Evolutionary conservation across 1,284 basidiomycete species (phyloP).

Genomic region (Heliocybe sulcata): DNA sequence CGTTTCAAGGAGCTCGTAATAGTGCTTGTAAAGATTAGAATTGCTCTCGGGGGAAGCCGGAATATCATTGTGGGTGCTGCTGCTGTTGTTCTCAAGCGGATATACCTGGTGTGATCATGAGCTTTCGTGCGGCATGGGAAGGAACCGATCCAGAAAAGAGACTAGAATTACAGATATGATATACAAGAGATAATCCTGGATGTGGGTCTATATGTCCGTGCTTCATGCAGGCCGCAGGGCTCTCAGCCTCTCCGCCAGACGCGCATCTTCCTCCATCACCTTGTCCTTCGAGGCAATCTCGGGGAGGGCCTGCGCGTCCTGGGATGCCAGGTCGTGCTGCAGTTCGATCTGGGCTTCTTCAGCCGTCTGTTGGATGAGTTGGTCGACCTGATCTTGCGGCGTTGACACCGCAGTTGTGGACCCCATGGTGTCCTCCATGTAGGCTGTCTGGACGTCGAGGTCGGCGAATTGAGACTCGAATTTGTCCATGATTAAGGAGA

Average conservation of each 20-base stretch:
- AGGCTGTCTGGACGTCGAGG: conserved; percentile 95
- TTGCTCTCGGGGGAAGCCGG: not conserved
- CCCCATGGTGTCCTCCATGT: conserved; percentile 97
- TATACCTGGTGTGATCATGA: too few species aligned
- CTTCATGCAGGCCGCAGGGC: conserved; percentile 66
- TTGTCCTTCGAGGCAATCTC: conserved; percentile 52
- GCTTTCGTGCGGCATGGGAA: too few species aligned
- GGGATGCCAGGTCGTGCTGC: conserved; percentile 80
- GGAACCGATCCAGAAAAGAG: not conserved
- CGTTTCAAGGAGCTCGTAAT: not conserved
- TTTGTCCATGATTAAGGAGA: conserved; percentile 98
- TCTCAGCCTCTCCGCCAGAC: conserved; percentile 74
- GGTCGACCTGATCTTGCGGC: conserved; percentile 96
- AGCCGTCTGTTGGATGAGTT: conserved; percentile 88
- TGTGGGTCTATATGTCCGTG: not conserved
- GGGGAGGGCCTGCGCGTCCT: conserved; percentile 48
- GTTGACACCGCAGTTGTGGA: conserved; percentile 90
- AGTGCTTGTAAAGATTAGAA: not conserved
- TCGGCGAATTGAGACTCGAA: conserved; percentile 97
- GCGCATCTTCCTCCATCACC: conserved; percentile 71
- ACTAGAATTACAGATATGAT: not conserved
- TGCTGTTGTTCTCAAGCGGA: not conserved
- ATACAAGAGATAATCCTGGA: not conserved
- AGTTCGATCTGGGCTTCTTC: conserved; percentile 97
- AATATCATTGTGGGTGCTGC: not conserved